These are phyloP conservation scores for Penstemon davidsonii DNA, from an alignment of 257 asterid species.

Conservation along the genomic window DNA sequence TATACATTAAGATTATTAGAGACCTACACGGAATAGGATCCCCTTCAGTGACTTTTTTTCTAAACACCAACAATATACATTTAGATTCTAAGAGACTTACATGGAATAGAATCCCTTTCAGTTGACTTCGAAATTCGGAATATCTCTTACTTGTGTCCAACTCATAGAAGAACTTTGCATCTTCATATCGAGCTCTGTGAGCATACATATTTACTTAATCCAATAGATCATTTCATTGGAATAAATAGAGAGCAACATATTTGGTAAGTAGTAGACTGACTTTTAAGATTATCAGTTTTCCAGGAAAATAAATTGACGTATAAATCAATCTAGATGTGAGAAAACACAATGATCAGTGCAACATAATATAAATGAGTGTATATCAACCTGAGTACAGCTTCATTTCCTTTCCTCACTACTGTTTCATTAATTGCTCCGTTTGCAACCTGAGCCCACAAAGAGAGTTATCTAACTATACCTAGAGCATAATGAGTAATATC, in stretches of 20 bases:
- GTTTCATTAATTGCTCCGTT: constrained; percentile 85
- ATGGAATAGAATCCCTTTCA: constrained; percentile 93
- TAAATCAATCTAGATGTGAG: constrained; percentile 20
- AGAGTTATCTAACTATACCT: constrained; percentile 17
- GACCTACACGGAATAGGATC: constrained; percentile 93
- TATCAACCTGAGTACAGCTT: constrained; percentile 87
- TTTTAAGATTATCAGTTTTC: constrained; percentile 16
- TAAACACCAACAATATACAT: constrained; percentile 19
- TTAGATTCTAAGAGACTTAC: constrained; percentile 48
- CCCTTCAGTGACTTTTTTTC: constrained; percentile 51
- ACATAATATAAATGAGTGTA: constrained; percentile 10
- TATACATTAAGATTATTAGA: constrained; percentile 18
- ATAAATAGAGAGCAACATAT: not conserved
- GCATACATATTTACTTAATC: constrained; percentile 28
- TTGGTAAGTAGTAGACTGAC: not conserved
- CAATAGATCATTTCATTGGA: constrained; percentile 20
- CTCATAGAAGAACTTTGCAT: constrained; percentile 95
- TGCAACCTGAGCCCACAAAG: constrained; percentile 66
- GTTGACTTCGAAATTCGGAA: constrained; percentile 81
- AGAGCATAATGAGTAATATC: constrained; percentile 8
- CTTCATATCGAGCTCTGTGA: constrained; percentile 94
- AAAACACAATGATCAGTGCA: not conserved
- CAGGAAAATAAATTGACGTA: constrained; percentile 17
- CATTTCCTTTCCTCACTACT: constrained; percentile 90
- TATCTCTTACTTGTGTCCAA: constrained; percentile 82